Evolutionary conservation across 2,329 filamentous ascomycete species (phyloP).

Genomic region (Trichoderma cornu-damae): DNA sequence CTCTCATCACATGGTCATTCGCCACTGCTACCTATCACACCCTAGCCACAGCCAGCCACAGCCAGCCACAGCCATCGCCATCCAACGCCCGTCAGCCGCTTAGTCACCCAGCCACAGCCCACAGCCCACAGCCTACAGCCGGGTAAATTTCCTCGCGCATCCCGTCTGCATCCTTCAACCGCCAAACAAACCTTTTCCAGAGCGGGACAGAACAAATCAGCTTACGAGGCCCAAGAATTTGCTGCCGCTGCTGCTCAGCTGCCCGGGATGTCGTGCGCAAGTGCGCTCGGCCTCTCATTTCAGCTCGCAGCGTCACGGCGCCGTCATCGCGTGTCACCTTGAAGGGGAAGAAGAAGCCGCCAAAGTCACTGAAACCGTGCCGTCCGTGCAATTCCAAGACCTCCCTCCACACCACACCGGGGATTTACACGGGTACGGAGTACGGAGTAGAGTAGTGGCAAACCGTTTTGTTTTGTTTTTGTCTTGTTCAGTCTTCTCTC

Average conservation of each 20-base stretch:
- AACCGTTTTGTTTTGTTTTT: neutral
- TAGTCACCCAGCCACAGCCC: neutral
- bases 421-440: conserved; percentile 8
- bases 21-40: no score
- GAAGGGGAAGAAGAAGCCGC: neutral
- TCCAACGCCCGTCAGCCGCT: neutral
- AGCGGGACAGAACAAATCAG: neutral
- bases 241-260: neutral
- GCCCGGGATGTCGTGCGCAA: neutral
- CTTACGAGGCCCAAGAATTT: neutral
- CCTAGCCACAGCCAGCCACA: neutral
- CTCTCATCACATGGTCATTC: neutral
- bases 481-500: neutral
- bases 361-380: neutral
- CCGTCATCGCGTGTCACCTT: neutral
- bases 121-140: neutral
- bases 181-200: no score
- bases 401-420: neutral
- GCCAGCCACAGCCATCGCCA: neutral
- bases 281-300: neutral
- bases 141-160: neutral
- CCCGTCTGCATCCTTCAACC: no score
- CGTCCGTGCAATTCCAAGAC: neutral
- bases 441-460: no score
- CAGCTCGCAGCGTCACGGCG: neutral